Percentiles rank a stretch among this genome's conserved stretches.
Conservation (phyloP, 805 yeast species). For the Lipomyces sp. region DNA sequence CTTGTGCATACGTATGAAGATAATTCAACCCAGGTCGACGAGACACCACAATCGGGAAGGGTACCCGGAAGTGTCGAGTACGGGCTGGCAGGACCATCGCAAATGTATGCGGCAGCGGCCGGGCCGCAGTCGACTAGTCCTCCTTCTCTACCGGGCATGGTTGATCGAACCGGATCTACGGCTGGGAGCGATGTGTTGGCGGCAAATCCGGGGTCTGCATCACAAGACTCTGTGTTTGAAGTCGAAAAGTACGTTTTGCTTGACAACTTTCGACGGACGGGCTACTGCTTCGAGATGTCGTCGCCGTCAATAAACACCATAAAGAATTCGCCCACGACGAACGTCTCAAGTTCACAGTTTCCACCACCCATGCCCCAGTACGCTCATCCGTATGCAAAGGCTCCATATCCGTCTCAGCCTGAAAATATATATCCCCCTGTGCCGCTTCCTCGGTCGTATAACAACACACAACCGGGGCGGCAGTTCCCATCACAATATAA, state of each 20-base stretch:
- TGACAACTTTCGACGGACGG: constrained; percentile 30
- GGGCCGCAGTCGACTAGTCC: not conserved
- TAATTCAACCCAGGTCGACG: not conserved
- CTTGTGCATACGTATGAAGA: constrained; percentile 22
- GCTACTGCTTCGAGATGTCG: constrained; percentile 20
- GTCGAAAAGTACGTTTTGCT: constrained; percentile 27
- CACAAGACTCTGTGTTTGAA: constrained; percentile 23
- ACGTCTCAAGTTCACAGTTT: not conserved
- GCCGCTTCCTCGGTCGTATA: not conserved
- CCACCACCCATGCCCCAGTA: not conserved
- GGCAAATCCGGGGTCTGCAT: not conserved
- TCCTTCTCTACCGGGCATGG: not conserved
- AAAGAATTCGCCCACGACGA: not conserved
- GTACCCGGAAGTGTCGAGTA: not conserved
- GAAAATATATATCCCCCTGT: not conserved
- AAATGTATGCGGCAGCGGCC: not conserved
- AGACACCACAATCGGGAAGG: not conserved
- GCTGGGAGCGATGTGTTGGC: not conserved
- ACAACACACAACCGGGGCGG: not conserved
- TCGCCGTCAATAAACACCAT: not conserved
- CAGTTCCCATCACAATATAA: not conserved
- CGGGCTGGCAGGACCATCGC: not conserved
- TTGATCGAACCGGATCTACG: not conserved
- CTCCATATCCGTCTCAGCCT: not conserved
- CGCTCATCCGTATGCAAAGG: not conserved